A percentile compares a stretch with the other conserved stretches of the same genome.
These are phyloP conservation scores for Microcos paniculata DNA, from an alignment of 345 rosid species.

Conservation along the genomic window DNA sequence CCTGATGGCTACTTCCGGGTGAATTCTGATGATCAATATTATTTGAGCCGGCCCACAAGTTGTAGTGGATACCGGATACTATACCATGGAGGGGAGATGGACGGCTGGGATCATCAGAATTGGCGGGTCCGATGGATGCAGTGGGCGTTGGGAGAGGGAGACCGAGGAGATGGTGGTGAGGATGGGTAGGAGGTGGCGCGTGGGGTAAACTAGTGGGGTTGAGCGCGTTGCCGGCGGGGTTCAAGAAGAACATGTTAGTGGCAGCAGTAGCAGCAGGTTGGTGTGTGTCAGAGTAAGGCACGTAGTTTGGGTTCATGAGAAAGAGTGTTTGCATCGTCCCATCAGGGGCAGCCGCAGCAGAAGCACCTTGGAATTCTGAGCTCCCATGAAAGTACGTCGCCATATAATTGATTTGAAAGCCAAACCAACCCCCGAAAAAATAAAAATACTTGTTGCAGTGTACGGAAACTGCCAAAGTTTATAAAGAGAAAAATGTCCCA, in stretches of 20 bases:
- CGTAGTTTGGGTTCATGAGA: constrained; percentile 48
- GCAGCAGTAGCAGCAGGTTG: constrained; percentile 10
- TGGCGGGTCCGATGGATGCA: constrained; percentile 10
- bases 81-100: constrained; percentile 24
- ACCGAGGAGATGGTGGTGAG: constrained; percentile 36
- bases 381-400: constrained; percentile 52
- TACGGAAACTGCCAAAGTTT: constrained; percentile 4
- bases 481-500: not conserved
- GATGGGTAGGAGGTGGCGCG: constrained; percentile 29
- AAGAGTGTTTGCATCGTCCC: constrained; percentile 46
- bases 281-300: constrained; percentile 39
- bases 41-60: constrained; percentile 30
- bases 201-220: constrained; percentile 27
- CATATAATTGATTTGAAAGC: constrained; percentile 31
- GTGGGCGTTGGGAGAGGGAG: constrained; percentile 32
- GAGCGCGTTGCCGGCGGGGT: constrained; percentile 29
- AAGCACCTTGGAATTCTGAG: constrained; percentile 46
- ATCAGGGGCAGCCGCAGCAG: constrained; percentile 19
- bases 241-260: constrained; percentile 31
- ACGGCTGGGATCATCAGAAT: constrained; percentile 27
- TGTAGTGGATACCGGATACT: constrained; percentile 30
- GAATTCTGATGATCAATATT: constrained; percentile 29
- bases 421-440: not conserved
- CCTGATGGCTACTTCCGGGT: constrained; percentile 12
- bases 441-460: constrained; percentile 5